Evolutionary conservation across 2,329 filamentous ascomycete species (phyloP), one percentile per base, ranked within the genome.

Genomic region (Trichophyton rubrum): DNA sequence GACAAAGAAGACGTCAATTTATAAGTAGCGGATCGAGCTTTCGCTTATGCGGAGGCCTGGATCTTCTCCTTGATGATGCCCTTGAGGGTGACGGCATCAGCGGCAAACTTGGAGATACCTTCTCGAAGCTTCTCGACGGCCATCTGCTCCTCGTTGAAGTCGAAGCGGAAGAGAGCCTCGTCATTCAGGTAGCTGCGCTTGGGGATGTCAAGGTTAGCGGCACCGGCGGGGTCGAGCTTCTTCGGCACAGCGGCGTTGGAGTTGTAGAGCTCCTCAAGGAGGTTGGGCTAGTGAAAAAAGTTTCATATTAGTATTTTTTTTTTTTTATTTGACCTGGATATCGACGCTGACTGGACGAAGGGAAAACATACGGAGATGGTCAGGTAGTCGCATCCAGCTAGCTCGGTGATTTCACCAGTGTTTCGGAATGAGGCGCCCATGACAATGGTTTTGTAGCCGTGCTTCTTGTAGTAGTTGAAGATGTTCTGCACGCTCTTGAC

Each of bases 381-480:
- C 71, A 99, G 82, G 83, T 99, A 99, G 79, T 99, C 93, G 76
- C 91, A 96, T 73, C 93, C 93, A 74, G 92, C 92, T 64, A 99
- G 85, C 83, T 99, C 93, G 56, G 90, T 97, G 78, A 99, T 95
- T 82, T 99, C 93, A 72, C 93, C 93, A 65, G 80, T 80, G 82
- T 88, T 97, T 76, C 93, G 86, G 90, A 99, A 99, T 45, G 91
- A 96, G 68, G 93, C 93, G 73, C 93, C 93, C 93, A 99, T 99
- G 79, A 99, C 93, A 70, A 97, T 96, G 77, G 93, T 99, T 71
- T 95, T 96, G 87, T 99, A 96, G 77, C 88, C 90, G 77, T 81
- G 89, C 84, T 97, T 97, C 89, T 99, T 99, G 88, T 99, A 99
- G 89, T 99, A 99, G 85, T 99, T 93, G 86, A 87, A 99, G 81